These are phyloP conservation scores for Linum lewisii DNA, from an alignment of 345 rosid species.

Conservation along the genomic window DNA sequence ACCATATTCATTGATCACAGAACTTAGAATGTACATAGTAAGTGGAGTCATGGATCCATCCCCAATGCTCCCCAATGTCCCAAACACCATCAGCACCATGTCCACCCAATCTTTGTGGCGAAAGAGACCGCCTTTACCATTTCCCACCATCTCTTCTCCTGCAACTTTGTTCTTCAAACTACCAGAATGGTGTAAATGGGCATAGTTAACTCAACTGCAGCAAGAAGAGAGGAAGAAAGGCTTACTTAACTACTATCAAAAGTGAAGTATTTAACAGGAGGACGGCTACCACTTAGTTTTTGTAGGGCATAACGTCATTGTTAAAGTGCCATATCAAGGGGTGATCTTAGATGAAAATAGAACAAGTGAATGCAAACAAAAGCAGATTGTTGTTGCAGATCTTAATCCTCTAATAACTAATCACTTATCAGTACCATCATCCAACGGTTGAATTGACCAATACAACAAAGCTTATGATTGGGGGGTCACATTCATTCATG, in stretches of 20 bases:
- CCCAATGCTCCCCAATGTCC: slow-evolving; percentile 42
- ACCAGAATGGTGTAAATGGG: no score
- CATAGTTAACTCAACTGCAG: neutral
- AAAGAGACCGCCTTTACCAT: slow-evolving; percentile 24
- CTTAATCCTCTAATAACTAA: no score
- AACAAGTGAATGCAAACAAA: no score
- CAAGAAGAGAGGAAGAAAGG: neutral
- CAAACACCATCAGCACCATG: slow-evolving; percentile 31
- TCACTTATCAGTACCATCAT: no score
- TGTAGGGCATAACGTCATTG: neutral
- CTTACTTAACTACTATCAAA: neutral
- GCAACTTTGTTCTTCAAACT: neutral
- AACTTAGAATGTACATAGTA: slow-evolving; percentile 34
- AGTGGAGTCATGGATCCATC: slow-evolving; percentile 43
- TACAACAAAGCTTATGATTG: no score
- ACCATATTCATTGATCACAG: slow-evolving; percentile 31
- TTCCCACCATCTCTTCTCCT: neutral
- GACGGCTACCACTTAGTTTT: neutral
- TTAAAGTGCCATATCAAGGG: neutral
- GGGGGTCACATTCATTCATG: no score
- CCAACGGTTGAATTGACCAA: no score
- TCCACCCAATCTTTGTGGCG: slow-evolving; percentile 31
- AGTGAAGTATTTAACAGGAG: neutral
- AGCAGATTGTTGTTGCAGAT: neutral
- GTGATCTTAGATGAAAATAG: no score